Base-by-base conservation (phyloP, 148 eudicot genomes). In the Chenopodium suecicum region DNA sequence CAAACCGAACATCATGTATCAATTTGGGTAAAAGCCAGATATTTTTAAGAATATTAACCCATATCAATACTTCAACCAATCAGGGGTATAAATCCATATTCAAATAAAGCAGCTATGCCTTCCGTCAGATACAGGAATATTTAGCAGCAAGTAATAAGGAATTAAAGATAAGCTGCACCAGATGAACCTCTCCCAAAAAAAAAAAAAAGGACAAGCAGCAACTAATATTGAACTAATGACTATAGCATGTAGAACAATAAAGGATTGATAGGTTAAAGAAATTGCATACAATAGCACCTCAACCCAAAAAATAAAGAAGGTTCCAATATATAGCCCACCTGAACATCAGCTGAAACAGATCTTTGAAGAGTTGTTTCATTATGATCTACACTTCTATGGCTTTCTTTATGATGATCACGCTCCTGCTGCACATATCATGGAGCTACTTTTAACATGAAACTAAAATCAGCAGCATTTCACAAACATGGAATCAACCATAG, bases 301-400 rank as follows among this genome's bases (percentile, higher is more conserved):
- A 62, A 62, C 66, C 60, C 16, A 62, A 20, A n/a, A n/a, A 52
- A 17, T 31, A 65, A 2, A 41, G 52, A 32, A 32, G 10, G 9
- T 44, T 27, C 70, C 23, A 7, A 27, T 44, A 70, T 9, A 20
- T 37, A 41, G 54, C 81, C 77, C 75, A 81, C 87, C 71, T 84
- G 83, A 27, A 79, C 13, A 72, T 54, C n/a, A 56, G 84, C 84
- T 72, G 87, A 81, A 73, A 67, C 58, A 73, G 71, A 73, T 77
- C 81, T 84, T 81, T 27, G 74, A 79, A 77, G 84, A n/a, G 9
- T 50, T 44, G 68, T 64, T 78, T 47, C 50, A 52, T 46, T 64
- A 58, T 31, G n/a, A 63, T 71, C 80, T 31, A 70, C 64, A 75
- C 20, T 27, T 46, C 54, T 73, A 63, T 60, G 67, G 71, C 60